Base-by-base conservation (phyloP, 2,329 filamentous ascomycete species). In the Botryosphaeria dothidea region DNA sequence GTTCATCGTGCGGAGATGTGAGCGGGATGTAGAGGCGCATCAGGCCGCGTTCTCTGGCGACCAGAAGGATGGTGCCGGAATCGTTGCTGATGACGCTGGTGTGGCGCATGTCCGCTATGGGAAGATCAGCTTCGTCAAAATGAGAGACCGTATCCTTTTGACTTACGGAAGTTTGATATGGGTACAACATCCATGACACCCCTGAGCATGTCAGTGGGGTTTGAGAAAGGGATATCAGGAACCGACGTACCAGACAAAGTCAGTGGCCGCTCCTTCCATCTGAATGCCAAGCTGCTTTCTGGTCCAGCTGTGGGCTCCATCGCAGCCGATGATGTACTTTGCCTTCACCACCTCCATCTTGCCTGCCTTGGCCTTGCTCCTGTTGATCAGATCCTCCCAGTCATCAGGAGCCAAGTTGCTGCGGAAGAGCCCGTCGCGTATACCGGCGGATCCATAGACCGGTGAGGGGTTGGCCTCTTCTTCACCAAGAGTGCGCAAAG, bases 181-280 rank as follows among this genome's bases (percentile, higher is more conserved):
- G 54, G 54, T 2, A 82, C 79, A 69, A 84, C 79, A 65, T 84
- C 82, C 81, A 84, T 84, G 1, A 84, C 82, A 7, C 86, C 87
- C 54, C 49, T 34, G 13, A 19, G 7, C 4, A 21, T 17, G 27
- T 52, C n/a, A 51, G 13, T 8, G n/a, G n/a, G 25, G n/a, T 3
- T 7, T 1, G 11, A 49, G 13, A 1, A 8, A 31, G 25, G 13
- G 25, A 17, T 29, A 1, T 27, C 23, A 8, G 23, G 8, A 17
- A 13, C 7, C 9, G 2, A n/a, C 21, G 17, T 27, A 51, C 84
- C 81, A 87, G 64, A 88, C 79, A 0, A 82, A 80, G 69, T 88
- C 84, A 36, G 77, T 83, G 61, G 80, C 84, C 69, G 88, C 86
- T 38, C 86, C 87, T 0, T 88, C 66, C 86, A 90, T 89, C 27